A percentile compares a stretch with the other conserved stretches of the same genome.
Conservation (phyloP, 371 early-diverging fungal genomes). For the Mucor lusitanicus region DNA sequence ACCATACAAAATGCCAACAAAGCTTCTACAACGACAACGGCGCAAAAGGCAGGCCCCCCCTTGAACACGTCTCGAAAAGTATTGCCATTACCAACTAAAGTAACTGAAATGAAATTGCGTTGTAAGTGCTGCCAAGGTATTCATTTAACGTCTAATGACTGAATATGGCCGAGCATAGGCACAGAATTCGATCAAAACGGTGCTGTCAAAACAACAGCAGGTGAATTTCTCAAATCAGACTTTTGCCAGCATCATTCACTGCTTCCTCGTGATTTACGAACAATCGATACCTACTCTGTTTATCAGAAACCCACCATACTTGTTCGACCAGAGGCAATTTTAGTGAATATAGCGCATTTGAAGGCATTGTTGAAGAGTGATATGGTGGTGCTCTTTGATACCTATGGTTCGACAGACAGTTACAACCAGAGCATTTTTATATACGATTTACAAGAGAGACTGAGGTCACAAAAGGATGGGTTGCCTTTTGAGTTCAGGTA, state of each 20-base stretch:
- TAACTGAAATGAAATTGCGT: constrained; percentile 32
- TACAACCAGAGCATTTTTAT: constrained; percentile 77
- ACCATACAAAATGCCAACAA: not conserved
- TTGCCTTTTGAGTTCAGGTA: constrained; percentile 78
- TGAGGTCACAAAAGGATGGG: constrained; percentile 55
- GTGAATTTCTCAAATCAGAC: constrained; percentile 78
- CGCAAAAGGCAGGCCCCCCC: not conserved
- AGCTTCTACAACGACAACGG: constrained; percentile 2
- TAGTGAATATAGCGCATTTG: constrained; percentile 80
- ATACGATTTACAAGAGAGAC: constrained; percentile 77
- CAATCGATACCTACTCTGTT: constrained; percentile 75
- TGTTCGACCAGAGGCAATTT: constrained; percentile 83
- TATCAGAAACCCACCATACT: constrained; percentile 84
- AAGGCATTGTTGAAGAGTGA: constrained; percentile 84
- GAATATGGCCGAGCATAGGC: constrained; percentile 30
- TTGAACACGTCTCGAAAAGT: constrained; percentile 2
- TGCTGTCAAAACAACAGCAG: constrained; percentile 68
- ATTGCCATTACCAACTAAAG: constrained; percentile 24
- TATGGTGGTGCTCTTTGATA: constrained; percentile 77
- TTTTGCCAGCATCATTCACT: constrained; percentile 78
- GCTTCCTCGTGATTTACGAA: constrained; percentile 78
- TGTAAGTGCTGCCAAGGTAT: constrained; percentile 12
- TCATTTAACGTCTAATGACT: not conserved
- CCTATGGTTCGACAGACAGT: constrained; percentile 65
- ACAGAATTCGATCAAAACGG: constrained; percentile 79